Evolutionary conservation across 2,329 filamentous ascomycete species (phyloP).

Genomic region (Aspergillus sp.): DNA sequence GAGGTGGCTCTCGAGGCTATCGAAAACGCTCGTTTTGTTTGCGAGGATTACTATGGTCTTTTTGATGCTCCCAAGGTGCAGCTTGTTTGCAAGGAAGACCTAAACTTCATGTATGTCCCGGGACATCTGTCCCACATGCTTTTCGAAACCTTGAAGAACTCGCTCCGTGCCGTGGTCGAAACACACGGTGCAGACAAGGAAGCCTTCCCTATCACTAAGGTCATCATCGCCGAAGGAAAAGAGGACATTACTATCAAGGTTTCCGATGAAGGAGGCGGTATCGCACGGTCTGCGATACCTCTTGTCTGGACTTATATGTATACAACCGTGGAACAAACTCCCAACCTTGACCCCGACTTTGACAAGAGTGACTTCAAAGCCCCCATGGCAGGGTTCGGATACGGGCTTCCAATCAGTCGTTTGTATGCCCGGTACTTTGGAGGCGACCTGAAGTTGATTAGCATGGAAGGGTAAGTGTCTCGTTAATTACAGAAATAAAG

Average conservation of each 20-base stretch:
- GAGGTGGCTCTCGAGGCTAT: slow-evolving; percentile 96
- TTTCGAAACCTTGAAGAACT: slow-evolving; percentile 99
- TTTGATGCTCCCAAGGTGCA: slow-evolving; percentile 97
- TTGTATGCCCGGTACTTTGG: slow-evolving; percentile 97
- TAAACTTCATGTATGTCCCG: slow-evolving; percentile 99
- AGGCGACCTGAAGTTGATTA: slow-evolving; percentile 94
- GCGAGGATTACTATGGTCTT: slow-evolving; percentile 95
- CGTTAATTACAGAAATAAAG: neutral
- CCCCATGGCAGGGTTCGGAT: slow-evolving; percentile 99
- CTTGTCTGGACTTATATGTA: slow-evolving; percentile 99
- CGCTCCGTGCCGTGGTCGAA: slow-evolving; percentile 92
- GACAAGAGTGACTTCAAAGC: slow-evolving; percentile 99
- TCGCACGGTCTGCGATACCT: slow-evolving; percentile 87
- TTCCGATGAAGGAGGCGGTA: slow-evolving; percentile 93
- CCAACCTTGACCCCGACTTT: slow-evolving; percentile 92
- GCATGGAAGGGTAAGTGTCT: slow-evolving; percentile 86
- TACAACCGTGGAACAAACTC: slow-evolving; percentile 94
- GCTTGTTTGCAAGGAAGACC: slow-evolving; percentile 87
- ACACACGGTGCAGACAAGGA: slow-evolving; percentile 93
- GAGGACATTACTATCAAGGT: slow-evolving; percentile 99
- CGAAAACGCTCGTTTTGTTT: slow-evolving; percentile 98
- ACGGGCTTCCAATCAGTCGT: slow-evolving; percentile 89
- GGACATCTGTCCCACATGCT: slow-evolving; percentile 99
- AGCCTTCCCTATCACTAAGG: slow-evolving; percentile 93
- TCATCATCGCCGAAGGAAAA: slow-evolving; percentile 95